Evolutionary conservation across 2,329 filamentous ascomycete species (phyloP).

Genomic region (Arthrobotrys pseudoclavata): DNA sequence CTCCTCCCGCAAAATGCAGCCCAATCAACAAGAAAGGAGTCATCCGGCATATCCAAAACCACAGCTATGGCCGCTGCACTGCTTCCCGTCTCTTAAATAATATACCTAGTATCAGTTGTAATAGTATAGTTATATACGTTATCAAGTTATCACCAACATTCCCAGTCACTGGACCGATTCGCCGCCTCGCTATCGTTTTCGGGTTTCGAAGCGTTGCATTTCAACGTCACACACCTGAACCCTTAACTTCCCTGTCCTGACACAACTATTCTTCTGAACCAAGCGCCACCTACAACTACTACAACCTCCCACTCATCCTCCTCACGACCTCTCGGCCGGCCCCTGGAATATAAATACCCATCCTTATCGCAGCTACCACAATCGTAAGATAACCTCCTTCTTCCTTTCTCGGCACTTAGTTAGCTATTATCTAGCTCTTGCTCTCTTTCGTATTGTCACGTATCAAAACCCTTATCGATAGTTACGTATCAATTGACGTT

Average conservation of each 20-base stretch:
- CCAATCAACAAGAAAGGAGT: slow-evolving; percentile 9
- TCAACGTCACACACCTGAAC: slow-evolving; percentile 60
- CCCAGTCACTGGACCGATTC: background rate
- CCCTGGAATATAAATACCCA: slow-evolving; percentile 60
- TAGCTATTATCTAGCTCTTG: background rate
- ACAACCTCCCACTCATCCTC: slow-evolving; percentile 50
- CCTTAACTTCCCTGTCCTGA: slow-evolving; percentile 63
- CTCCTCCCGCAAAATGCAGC: slow-evolving; percentile 9
- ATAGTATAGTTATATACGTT: too few species aligned
- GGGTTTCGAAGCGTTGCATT: background rate
- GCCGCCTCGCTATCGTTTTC: slow-evolving; percentile 8
- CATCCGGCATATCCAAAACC: background rate
- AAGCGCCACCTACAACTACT: slow-evolving; percentile 12
- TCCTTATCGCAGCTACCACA: background rate
- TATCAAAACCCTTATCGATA: slow-evolving; percentile 3
- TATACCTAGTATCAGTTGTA: background rate
- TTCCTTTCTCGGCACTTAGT: background rate
- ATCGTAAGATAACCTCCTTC: slow-evolving; percentile 11
- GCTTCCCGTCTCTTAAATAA: background rate
- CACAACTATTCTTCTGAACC: slow-evolving; percentile 51
- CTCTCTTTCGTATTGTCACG: background rate
- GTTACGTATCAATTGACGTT: background rate
- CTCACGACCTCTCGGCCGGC: slow-evolving; percentile 65
- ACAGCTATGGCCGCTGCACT: background rate
- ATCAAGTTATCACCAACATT: slow-evolving; percentile 8